A percentile compares a stretch with the other conserved stretches of the same genome.
Evolutionary conservation across 257 asterid genomes (phyloP).

Genomic region (Solanum etuberosum): DNA sequence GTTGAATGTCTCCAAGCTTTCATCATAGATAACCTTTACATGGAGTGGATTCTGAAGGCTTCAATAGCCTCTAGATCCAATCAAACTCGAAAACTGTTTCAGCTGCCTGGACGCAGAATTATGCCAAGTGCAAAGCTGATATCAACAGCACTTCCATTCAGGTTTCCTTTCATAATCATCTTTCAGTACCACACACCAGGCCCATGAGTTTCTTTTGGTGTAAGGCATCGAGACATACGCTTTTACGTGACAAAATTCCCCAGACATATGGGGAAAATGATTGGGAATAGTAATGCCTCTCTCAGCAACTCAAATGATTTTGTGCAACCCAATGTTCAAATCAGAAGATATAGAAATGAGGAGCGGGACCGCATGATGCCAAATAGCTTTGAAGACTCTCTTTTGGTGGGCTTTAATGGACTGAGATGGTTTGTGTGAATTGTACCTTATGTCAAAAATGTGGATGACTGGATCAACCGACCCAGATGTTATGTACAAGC

Average conservation of each 20-base stretch:
- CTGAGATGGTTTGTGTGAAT: constrained; percentile 56
- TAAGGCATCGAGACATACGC: background rate
- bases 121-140: background rate
- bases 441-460: constrained; percentile 69
- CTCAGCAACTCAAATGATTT: constrained; percentile 15
- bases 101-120: background rate
- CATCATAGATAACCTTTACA: background rate
- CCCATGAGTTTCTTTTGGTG: background rate
- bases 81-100: background rate
- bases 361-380: constrained; percentile 78
- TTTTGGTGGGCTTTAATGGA: constrained; percentile 76
- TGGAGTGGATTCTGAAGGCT: background rate
- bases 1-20: background rate
- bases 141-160: background rate
- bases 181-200: background rate
- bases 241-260: background rate
- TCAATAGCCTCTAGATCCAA: background rate
- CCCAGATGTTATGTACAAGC: constrained; percentile 68
- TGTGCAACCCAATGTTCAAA: constrained; percentile 72
- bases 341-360: constrained; percentile 91
- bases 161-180: background rate
- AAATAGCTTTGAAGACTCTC: constrained; percentile 85
- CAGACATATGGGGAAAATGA: background rate
- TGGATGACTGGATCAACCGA: constrained; percentile 83
- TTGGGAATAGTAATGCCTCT: background rate